Evolutionary conservation across 768 basidiomycete species (phyloP).

Genomic region (Termitomyces heimii): DNA sequence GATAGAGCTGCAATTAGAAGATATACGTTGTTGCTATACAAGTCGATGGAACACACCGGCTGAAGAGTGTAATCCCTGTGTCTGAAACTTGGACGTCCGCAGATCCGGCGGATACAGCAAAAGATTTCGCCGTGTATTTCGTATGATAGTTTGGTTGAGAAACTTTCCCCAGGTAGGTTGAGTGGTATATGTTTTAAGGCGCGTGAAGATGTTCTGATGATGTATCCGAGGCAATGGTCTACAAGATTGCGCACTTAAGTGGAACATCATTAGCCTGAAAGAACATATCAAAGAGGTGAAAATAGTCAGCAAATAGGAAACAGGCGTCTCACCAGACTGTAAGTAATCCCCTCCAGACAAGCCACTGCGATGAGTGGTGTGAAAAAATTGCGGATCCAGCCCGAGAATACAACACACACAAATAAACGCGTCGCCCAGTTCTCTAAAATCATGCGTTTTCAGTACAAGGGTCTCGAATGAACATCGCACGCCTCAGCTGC

Average conservation of each 20-base stretch:
- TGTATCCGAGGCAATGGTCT: neutral
- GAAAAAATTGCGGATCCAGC: neutral
- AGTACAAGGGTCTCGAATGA: too few species aligned
- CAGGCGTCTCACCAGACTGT: neutral
- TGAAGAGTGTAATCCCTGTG: constrained; percentile 10
- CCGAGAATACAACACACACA: neutral
- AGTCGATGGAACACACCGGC: constrained; percentile 6
- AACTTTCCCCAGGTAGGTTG: neutral
- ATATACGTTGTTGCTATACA: neutral
- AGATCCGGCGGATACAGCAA: neutral
- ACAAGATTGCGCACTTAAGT: neutral
- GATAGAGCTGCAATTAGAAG: neutral
- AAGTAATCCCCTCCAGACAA: too few species aligned
- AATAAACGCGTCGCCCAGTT: neutral
- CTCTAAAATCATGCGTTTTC: too few species aligned
- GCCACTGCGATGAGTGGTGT: neutral
- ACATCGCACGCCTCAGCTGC: too few species aligned
- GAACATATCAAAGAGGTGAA: neutral
- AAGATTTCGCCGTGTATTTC: neutral
- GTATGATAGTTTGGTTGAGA: neutral
- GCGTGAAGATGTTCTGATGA: neutral
- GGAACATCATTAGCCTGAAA: neutral
- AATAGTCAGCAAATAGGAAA: neutral
- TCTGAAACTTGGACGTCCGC: neutral
- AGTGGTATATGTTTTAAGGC: neutral